A percentile compares a stretch with the other conserved stretches of the same genome.
Conservation (phyloP, 208 protist genomes). For the Acanthamoeba castellanii region DNA sequence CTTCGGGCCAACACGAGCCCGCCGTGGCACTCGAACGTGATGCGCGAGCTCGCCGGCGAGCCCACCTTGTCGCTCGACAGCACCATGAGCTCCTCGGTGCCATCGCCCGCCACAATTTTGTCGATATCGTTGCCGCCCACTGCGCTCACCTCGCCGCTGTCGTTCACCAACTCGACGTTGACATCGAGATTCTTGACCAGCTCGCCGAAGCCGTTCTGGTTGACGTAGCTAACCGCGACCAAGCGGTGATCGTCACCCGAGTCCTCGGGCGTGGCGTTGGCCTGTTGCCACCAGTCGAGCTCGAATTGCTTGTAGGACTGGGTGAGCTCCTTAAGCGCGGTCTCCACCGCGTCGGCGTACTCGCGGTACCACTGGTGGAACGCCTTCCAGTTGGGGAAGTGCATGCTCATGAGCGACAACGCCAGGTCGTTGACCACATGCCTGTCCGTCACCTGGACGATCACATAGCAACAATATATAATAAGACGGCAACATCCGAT, state of each 20-base stretch:
- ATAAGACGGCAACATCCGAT: neutral
- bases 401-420: neutral
- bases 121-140: neutral
- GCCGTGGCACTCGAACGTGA: slow-evolving; percentile 4
- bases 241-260: neutral
- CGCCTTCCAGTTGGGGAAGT: slow-evolving; percentile 29
- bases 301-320: slow-evolving; percentile 65
- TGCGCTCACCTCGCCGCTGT: neutral
- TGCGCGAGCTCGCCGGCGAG: neutral
- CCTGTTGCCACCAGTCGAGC: slow-evolving; percentile 25
- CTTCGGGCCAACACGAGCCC: neutral
- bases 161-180: neutral
- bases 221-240: neutral
- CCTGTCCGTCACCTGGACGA: neutral
- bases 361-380: slow-evolving; percentile 44
- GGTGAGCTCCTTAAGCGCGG: slow-evolving; percentile 34
- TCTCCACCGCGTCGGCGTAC: neutral
- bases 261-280: neutral
- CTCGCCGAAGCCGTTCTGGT: neutral
- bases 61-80: neutral
- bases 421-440: slow-evolving; percentile 5
- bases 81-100: neutral
- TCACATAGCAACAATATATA: neutral
- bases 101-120: neutral
- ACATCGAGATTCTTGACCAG: neutral